Conservation (phyloP, 768 basidiomycete species). For the Serendipita sp. region DNA sequence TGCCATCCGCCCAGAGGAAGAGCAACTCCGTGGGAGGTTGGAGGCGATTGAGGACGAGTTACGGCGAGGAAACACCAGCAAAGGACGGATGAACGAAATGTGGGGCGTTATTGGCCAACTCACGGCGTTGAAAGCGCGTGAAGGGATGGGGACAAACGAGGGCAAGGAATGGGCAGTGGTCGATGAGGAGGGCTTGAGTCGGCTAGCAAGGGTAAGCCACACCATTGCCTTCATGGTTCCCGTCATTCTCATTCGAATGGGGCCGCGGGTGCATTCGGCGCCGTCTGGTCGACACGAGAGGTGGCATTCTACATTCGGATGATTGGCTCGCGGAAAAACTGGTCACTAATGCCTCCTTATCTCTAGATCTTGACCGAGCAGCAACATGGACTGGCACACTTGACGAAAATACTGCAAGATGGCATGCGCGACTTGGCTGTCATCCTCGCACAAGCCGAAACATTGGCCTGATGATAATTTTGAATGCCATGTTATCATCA, state of each 20-base stretch:
- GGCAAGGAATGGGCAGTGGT: slow-evolving; percentile 63
- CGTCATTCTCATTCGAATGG: not conserved
- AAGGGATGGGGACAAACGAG: slow-evolving; percentile 25
- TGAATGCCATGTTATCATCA: not conserved
- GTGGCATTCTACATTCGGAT: not conserved
- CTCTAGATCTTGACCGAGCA: slow-evolving; percentile 56
- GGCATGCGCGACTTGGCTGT: slow-evolving; percentile 49
- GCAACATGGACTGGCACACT: slow-evolving; percentile 62
- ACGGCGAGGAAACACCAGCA: slow-evolving; percentile 24
- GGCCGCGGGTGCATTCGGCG: not conserved
- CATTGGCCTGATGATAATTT: not conserved
- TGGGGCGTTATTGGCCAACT: slow-evolving; percentile 74
- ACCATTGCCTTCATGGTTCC: not conserved
- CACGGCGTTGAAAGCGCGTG: slow-evolving; percentile 34
- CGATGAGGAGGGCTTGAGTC: slow-evolving; percentile 66
- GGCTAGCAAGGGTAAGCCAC: slow-evolving; percentile 48
- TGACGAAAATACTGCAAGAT: slow-evolving; percentile 56
- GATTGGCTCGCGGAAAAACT: not conserved
- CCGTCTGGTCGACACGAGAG: not conserved
- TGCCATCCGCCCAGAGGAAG: slow-evolving; percentile 66
- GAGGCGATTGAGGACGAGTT: slow-evolving; percentile 66
- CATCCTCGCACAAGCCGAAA: slow-evolving; percentile 20
- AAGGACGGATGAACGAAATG: slow-evolving; percentile 62
- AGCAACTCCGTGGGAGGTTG: slow-evolving; percentile 47
- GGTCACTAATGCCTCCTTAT: not conserved